Conservation (phyloP, 139 green algal species). For the Closterium sp. region DNA sequence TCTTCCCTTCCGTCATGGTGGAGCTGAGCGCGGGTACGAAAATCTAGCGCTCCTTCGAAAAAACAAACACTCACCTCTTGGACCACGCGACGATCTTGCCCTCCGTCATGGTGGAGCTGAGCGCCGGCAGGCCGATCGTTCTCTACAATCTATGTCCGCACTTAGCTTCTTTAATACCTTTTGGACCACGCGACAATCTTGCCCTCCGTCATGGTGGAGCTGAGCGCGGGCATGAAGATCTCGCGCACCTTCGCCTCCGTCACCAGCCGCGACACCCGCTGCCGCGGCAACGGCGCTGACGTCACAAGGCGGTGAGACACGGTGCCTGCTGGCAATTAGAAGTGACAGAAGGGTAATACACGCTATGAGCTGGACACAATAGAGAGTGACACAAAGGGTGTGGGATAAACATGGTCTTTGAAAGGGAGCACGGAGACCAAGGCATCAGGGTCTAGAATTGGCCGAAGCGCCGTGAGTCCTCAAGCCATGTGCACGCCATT, state of each 20-base stretch:
- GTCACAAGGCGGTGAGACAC: not conserved
- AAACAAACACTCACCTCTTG: too few relatives aligned
- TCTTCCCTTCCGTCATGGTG: slow-evolving; percentile 84
- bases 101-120: slow-evolving; percentile 84
- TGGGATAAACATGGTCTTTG: too few relatives aligned
- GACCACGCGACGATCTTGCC: slow-evolving; percentile 92
- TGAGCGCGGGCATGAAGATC: slow-evolving; percentile 94
- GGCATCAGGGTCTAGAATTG: not conserved
- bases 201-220: slow-evolving; percentile 77
- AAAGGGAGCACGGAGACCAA: not conserved
- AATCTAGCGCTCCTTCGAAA: too few relatives aligned
- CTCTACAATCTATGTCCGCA: too few relatives aligned
- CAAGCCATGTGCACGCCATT: not conserved
- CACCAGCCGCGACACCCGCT: not conserved
- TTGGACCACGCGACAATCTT: slow-evolving; percentile 96
- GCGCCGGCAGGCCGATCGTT: too few relatives aligned
- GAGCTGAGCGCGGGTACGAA: slow-evolving; percentile 93
- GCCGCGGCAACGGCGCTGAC: not conserved
- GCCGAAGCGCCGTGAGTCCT: not conserved
- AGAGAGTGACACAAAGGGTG: too few relatives aligned
- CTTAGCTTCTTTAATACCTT: too few relatives aligned
- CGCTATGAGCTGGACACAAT: too few relatives aligned
- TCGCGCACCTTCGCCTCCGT: slow-evolving; percentile 70
- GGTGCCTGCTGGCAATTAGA: not conserved
- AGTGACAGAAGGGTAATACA: too few relatives aligned